Percentiles rank a stretch among this genome's conserved stretches.
These are phyloP conservation scores for Scalesia atractyloides DNA, from an alignment of 129 eudicot species.

Conservation along the genomic window DNA sequence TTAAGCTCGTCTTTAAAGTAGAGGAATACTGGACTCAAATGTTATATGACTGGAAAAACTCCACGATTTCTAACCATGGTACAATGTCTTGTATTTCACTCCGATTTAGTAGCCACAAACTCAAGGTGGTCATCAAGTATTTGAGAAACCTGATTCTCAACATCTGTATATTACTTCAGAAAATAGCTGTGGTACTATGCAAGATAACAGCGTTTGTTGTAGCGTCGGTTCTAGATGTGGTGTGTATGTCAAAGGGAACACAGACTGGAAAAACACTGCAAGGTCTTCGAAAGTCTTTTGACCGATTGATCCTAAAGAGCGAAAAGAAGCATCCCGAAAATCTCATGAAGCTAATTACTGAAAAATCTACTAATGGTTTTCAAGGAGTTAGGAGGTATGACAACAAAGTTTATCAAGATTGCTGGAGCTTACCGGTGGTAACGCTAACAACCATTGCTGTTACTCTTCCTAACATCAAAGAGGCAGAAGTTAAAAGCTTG, in stretches of 20 bases:
- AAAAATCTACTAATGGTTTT: conserved; percentile 3
- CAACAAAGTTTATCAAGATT: conserved; percentile 30
- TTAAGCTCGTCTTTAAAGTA: conserved; percentile 1
- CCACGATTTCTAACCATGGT: not conserved
- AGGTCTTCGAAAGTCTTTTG: not conserved
- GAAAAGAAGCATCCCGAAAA: conserved; percentile 11
- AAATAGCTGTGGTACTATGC: not conserved
- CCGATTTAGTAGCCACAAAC: not conserved
- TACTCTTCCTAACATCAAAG: conserved; percentile 28
- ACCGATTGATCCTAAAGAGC: not conserved
- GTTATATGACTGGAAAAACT: not conserved
- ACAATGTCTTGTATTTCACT: not conserved
- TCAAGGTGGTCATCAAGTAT: not conserved
- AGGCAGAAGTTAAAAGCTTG: not conserved
- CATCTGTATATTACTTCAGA: not conserved
- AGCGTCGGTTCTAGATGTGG: not conserved
- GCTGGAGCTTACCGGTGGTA: conserved; percentile 39
- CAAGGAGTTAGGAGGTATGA: conserved; percentile 22
- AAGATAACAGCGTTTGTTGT: not conserved
- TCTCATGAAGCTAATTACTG: not conserved
- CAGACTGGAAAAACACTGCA: not conserved
- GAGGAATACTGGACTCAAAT: not conserved
- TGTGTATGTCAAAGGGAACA: not conserved
- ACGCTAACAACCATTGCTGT: conserved; percentile 42
- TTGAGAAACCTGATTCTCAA: not conserved